Conservation (phyloP, 805 yeast genomes). For the Kazachstania martiniae region DNA sequence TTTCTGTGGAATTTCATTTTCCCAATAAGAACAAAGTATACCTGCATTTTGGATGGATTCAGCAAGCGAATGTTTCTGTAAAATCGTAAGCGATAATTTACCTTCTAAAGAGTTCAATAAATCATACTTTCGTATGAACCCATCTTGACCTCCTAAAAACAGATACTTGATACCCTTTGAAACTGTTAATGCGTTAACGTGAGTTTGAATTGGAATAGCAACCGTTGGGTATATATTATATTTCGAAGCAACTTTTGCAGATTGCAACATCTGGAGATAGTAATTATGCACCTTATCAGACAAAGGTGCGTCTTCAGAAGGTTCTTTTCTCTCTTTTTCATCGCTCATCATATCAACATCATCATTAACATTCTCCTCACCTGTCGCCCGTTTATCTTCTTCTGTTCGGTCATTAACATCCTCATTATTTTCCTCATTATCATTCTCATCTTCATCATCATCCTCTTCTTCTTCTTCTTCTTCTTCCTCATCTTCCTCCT, state of each 20-base stretch:
- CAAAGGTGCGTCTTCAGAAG: constrained; percentile 4
- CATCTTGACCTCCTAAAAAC: constrained; percentile 94
- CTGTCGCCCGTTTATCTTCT: constrained; percentile 10
- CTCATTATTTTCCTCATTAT: constrained; percentile 15
- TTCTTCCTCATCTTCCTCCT: constrained; percentile 8
- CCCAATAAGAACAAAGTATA: constrained; percentile 79
- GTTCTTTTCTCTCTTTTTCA: constrained; percentile 11
- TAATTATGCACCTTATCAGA: constrained; percentile 20
- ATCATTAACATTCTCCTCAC: constrained; percentile 7
- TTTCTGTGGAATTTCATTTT: constrained; percentile 79
- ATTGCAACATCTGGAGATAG: constrained; percentile 27
- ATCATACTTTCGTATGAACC: constrained; percentile 83
- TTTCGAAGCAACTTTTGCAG: constrained; percentile 40
- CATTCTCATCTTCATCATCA: constrained; percentile 18
- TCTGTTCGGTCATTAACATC: no score
- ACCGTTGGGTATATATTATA: constrained; percentile 75
- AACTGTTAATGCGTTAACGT: constrained; percentile 67
- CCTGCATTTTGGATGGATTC: constrained; percentile 85
- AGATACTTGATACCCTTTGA: constrained; percentile 78
- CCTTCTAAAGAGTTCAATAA: constrained; percentile 80
- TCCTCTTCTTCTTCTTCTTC: constrained; percentile 12
- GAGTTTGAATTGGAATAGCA: constrained; percentile 74
- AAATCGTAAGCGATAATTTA: constrained; percentile 73
- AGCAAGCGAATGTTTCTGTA: constrained; percentile 80
- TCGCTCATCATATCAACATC: constrained; percentile 9